Conservation (phyloP, 129 eudicot genomes). For the Tanacetum coccineum region DNA sequence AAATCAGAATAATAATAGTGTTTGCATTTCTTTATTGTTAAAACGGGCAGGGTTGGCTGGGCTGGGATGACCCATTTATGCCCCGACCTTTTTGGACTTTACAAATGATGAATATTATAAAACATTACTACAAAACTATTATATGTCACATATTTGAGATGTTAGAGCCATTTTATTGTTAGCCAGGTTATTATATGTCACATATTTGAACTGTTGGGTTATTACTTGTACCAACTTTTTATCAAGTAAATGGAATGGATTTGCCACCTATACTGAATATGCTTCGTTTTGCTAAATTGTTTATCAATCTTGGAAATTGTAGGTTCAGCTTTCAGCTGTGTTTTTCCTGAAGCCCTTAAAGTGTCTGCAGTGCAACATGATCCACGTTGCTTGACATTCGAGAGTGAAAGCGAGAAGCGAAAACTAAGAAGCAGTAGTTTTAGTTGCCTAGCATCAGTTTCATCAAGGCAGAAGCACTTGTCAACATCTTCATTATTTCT, state of each 20-base stretch:
- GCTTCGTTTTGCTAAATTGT: neutral
- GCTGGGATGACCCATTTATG: too few species aligned
- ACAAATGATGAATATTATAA: too few species aligned
- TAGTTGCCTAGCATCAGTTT: slow-evolving; percentile 66
- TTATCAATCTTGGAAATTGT: neutral
- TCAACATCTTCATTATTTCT: slow-evolving; percentile 63
- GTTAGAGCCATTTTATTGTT: too few species aligned
- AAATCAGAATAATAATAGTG: slow-evolving; percentile 19
- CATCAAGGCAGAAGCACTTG: slow-evolving; percentile 61
- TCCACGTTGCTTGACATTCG: slow-evolving; percentile 31
- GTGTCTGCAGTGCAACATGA: slow-evolving; percentile 50
- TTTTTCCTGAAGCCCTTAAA: slow-evolving; percentile 74
- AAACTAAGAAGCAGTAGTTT: slow-evolving; percentile 54
- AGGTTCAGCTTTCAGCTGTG: slow-evolving; percentile 70
- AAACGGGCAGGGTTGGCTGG: too few species aligned
- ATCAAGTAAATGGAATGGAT: too few species aligned
- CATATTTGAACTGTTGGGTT: too few species aligned
- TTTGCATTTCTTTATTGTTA: neutral
- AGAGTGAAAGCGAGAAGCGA: slow-evolving; percentile 48
- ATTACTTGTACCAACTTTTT: too few species aligned
- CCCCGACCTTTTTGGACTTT: too few species aligned
- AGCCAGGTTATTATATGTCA: too few species aligned
- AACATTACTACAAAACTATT: too few species aligned
- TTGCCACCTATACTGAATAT: neutral
- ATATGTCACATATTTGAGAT: too few species aligned